Percentiles rank a stretch among this genome's conserved stretches.
Conservation (phyloP, 1,284 basidiomycete genomes). For the Kalmanozyma brasiliensis region DNA sequence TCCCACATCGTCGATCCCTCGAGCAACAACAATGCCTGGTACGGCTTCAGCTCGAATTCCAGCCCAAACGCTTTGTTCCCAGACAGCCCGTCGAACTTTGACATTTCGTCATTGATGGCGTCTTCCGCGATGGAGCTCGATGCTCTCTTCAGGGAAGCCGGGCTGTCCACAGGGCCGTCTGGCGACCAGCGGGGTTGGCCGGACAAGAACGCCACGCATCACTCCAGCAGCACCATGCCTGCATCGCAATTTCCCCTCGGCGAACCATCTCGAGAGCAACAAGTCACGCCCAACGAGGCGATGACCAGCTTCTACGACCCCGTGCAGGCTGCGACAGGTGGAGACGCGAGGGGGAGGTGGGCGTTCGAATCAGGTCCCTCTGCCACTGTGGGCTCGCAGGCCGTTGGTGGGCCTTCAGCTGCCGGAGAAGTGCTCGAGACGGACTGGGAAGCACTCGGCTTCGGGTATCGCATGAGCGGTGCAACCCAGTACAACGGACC, state of each 20-base stretch:
- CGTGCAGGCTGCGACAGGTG: constrained; percentile 1
- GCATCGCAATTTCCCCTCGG: constrained; percentile 1
- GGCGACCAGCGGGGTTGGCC: constrained; percentile 29
- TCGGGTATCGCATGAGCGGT: constrained; percentile 31
- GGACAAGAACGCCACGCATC: neutral
- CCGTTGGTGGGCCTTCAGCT: neutral
- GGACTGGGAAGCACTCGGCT: constrained; percentile 46
- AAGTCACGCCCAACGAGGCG: constrained; percentile 9
- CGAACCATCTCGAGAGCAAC: constrained; percentile 8
- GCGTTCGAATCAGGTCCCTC: neutral
- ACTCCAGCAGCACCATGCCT: neutral
- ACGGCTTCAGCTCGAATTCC: constrained; percentile 17
- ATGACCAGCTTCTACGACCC: constrained; percentile 20
- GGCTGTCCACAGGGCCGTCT: constrained; percentile 27
- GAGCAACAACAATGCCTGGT: constrained; percentile 16
- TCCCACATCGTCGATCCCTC: constrained; percentile 8
- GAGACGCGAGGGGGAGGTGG: constrained; percentile 15
- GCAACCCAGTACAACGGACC: constrained; percentile 8
- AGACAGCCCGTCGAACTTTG: constrained; percentile 46
- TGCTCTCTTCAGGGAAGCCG: constrained; percentile 41
- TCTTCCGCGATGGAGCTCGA: constrained; percentile 51
- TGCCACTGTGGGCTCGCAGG: constrained; percentile 3
- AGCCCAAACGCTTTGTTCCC: constrained; percentile 37
- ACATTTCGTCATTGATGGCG: constrained; percentile 47
- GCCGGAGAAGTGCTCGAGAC: constrained; percentile 28